Conservation (phyloP, 352 stramenopile species). For the Phytophthora parvispora region DNA sequence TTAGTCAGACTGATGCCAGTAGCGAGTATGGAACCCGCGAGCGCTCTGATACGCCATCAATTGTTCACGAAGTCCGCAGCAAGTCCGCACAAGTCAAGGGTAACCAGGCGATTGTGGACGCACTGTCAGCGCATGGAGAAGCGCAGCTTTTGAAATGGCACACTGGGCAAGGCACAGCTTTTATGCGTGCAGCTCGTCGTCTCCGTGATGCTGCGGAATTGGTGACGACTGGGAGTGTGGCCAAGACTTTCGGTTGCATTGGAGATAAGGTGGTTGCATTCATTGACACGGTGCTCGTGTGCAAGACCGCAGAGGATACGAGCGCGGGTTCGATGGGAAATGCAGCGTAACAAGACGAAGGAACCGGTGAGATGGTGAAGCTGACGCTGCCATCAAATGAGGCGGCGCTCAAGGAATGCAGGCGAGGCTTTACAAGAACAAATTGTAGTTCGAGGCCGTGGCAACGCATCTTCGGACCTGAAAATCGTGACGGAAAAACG, state of each 20-base stretch:
- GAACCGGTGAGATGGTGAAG: too few species aligned
- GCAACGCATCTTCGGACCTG: too few species aligned
- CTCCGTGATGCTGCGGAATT: neutral
- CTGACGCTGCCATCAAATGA: too few species aligned
- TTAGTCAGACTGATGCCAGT: neutral
- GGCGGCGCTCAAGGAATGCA: too few species aligned
- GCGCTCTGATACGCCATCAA: neutral
- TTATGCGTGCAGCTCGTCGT: neutral
- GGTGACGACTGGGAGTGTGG: neutral
- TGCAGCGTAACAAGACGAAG: too few species aligned
- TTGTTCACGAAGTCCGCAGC: neutral
- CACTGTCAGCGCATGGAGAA: neutral
- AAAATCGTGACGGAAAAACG: too few species aligned
- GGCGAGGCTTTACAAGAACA: too few species aligned
- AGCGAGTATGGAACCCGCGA: neutral
- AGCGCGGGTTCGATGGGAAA: too few species aligned
- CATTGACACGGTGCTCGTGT: neutral
- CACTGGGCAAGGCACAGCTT: neutral
- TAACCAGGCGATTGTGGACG: neutral
- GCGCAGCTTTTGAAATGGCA: neutral
- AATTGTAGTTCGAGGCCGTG: too few species aligned
- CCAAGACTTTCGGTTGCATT: neutral
- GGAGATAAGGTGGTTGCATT: neutral
- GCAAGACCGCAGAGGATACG: neutral
- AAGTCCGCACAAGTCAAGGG: neutral